Base-by-base conservation (phyloP, 352 stramenopile species). In the Nothophytophthora sp. region DNA sequence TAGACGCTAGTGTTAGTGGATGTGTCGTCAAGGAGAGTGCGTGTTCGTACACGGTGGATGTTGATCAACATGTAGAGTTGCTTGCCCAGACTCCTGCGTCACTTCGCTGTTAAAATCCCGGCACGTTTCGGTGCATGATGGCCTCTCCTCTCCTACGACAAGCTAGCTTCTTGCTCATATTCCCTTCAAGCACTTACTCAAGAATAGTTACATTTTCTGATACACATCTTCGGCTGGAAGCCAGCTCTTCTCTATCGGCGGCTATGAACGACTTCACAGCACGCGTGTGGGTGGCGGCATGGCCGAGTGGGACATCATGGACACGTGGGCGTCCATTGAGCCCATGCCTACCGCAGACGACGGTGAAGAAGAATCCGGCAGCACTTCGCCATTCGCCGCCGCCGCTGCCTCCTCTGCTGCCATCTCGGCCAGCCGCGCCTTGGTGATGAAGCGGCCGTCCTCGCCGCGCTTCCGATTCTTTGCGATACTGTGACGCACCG, bases 361-460 rank as follows among this genome's bases (percentile, higher is more conserved):
- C n/a, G 49, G 49, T 24, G 50, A 34, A 36, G 58, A 66, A 8
- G 50, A 43, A 9, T 60, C 46, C 19, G 60, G 49, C 8, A 49
- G 36, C 20, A 63, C 59, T 7, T 45, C 30, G 15, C 35, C 41
- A 35, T 49, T 67, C 3, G 25, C 35, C 42, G 23, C 38, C 39
- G 40, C 29, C 23, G 48, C 73, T 27, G 62, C 68, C 24, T 85
- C 76, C 46, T 88, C 73, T 32, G 60, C 63, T 32, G 75, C 79
- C 80, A 91, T 91, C 46, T 88, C 73, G 1, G 80, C 80, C 10
- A 91, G 71, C 15, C 76, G 67, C 15, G 70, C 76, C 53, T 90
- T 92, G 2, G 80, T 88, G 45, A 92, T 90, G 53, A 92, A 92
- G 12, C 82, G 82, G 29, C 82, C 82, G 48, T 92, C 82, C 59